Conservation (phyloP, 148 eudicot genomes). For the Fagopyrum esculentum region DNA sequence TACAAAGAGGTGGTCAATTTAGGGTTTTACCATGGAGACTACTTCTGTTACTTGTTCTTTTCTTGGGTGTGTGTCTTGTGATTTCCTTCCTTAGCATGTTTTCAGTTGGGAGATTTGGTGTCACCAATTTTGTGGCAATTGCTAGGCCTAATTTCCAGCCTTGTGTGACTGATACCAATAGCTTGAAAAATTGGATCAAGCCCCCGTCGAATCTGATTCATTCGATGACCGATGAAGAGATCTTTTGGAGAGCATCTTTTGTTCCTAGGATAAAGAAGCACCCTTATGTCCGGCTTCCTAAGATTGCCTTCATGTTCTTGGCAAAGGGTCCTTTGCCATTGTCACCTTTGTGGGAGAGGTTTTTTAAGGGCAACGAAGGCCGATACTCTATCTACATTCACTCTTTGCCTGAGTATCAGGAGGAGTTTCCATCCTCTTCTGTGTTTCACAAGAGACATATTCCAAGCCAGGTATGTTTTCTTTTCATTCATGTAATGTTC, state of each 20-base stretch:
- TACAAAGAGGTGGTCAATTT: constrained; percentile 37
- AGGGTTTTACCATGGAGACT: constrained; percentile 61
- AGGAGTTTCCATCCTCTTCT: constrained; percentile 49
- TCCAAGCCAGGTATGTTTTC: constrained; percentile 91
- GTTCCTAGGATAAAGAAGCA: constrained; percentile 52
- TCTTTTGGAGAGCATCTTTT: constrained; percentile 74
- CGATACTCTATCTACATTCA: constrained; percentile 74
- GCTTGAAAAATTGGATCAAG: constrained; percentile 46
- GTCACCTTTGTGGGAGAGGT: constrained; percentile 93
- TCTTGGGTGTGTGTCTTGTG: constrained; percentile 45
- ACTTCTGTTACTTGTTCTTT: constrained; percentile 40
- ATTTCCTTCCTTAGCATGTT: constrained; percentile 54
- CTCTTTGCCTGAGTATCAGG: constrained; percentile 53
- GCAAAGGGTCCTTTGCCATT: constrained; percentile 90
- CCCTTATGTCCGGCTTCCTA: constrained; percentile 63
- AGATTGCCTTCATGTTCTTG: constrained; percentile 96
- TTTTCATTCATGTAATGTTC: too few species aligned
- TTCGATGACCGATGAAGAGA: constrained; percentile 65
- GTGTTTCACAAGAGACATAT: constrained; percentile 74
- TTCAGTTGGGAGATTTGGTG: constrained; percentile 44
- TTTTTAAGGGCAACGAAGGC: constrained; percentile 63
- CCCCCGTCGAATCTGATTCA: constrained; percentile 75
- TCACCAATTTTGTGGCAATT: constrained; percentile 30
- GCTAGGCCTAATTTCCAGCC: constrained; percentile 34
- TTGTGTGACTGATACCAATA: constrained; percentile 35